These are phyloP conservation scores for Annulohypoxylon maeteangense DNA, from an alignment of 495 filamentous ascomycete genomes.

Conservation along the genomic window DNA sequence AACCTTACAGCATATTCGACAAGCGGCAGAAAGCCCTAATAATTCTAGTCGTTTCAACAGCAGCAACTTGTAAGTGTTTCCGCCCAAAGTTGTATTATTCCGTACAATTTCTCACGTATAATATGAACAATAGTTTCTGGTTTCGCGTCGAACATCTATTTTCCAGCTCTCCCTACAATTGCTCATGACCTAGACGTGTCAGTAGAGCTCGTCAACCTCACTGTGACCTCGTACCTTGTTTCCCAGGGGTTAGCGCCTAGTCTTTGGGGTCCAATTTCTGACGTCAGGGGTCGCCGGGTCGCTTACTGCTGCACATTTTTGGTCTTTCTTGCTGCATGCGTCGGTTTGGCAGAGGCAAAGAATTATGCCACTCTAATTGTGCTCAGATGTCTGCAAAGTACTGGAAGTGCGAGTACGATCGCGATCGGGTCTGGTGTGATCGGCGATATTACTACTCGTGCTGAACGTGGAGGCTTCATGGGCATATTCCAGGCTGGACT, in stretches of 20 bases:
- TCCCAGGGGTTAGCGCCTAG: constrained; percentile 64
- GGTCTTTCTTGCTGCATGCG: constrained; percentile 59
- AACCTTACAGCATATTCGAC: constrained; percentile 61
- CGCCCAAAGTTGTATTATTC: not conserved
- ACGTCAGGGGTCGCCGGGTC: constrained; percentile 59
- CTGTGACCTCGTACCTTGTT: constrained; percentile 64
- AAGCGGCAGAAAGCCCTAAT: constrained; percentile 60
- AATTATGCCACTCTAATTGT: constrained; percentile 60
- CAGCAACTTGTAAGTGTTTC: constrained; percentile 57
- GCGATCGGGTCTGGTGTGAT: constrained; percentile 67
- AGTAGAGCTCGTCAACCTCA: constrained; percentile 59
- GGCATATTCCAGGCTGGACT: constrained; percentile 64
- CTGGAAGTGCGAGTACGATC: constrained; percentile 64
- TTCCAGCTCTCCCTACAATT: constrained; percentile 61
- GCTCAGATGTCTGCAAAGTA: constrained; percentile 61
- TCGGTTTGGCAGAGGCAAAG: constrained; percentile 59
- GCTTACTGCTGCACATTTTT: constrained; percentile 60
- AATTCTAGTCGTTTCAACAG: constrained; percentile 57
- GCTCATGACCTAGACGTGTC: constrained; percentile 56
- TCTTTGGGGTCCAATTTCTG: constrained; percentile 63
- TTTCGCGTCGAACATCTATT: constrained; percentile 67
- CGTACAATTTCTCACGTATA: constrained; percentile 13
- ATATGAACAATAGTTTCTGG: constrained; percentile 56
- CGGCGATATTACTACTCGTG: constrained; percentile 64
- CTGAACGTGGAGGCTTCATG: constrained; percentile 66